Conservation (phyloP, 371 early-diverging fungal genomes). For the Mortierella sp. region DNA sequence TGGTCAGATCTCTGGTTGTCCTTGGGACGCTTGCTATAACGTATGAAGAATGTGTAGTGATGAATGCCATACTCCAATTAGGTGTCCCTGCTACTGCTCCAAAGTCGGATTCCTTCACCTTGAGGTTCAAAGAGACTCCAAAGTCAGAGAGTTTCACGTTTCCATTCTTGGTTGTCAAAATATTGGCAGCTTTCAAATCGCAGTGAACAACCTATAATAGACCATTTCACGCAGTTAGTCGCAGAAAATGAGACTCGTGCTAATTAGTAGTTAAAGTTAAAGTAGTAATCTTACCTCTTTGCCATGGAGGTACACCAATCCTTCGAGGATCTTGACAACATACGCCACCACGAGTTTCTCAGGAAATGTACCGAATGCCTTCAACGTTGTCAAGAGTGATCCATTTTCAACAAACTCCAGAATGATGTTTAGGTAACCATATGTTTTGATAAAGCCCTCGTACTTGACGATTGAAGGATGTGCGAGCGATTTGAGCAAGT, state of each 20-base stretch:
- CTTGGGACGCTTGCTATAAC: background rate
- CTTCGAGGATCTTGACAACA: constrained; percentile 90
- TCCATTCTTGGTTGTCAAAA: constrained; percentile 94
- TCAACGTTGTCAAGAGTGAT: constrained; percentile 88
- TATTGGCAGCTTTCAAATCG: constrained; percentile 97
- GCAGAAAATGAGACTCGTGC: background rate
- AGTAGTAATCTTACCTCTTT: constrained; percentile 62
- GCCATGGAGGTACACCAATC: constrained; percentile 92
- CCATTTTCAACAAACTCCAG: constrained; percentile 97
- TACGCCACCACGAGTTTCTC: constrained; percentile 95
- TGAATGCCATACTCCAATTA: constrained; percentile 85
- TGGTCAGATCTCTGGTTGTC: constrained; percentile 22
- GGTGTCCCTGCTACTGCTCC: constrained; percentile 90
- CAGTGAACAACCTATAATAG: constrained; percentile 85
- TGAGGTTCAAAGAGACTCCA: constrained; percentile 90
- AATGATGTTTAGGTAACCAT: constrained; percentile 82
- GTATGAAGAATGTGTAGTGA: background rate
- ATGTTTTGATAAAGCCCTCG: constrained; percentile 83
- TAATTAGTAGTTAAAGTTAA: background rate
- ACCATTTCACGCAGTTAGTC: background rate
- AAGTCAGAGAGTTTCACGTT: constrained; percentile 97
- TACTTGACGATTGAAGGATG: constrained; percentile 93
- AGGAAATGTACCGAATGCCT: constrained; percentile 93
- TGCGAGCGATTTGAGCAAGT: constrained; percentile 74
- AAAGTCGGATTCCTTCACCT: constrained; percentile 72